Evolutionary conservation across 805 yeast species (phyloP).

Genomic region (Ogataea trehaloabstinens): DNA sequence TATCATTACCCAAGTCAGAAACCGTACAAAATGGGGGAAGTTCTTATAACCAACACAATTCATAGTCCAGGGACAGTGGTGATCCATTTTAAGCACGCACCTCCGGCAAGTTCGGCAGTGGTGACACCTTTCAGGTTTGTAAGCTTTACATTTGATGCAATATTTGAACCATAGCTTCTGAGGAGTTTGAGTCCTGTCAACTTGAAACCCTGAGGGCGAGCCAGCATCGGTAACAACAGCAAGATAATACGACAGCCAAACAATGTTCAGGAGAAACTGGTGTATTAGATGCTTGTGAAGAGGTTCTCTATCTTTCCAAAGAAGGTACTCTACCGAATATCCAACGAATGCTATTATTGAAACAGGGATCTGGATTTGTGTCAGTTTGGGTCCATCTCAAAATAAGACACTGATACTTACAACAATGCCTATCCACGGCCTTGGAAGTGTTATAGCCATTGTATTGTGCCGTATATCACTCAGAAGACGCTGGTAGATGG

Average conservation of each 20-base stretch:
- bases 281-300: conserved; percentile 39
- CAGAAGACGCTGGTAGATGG: too few species aligned
- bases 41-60: conserved; percentile 85
- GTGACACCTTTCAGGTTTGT: conserved; percentile 82
- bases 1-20: conserved; percentile 61
- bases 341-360: conserved; percentile 10
- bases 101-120: conserved; percentile 77
- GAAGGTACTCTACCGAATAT: conserved; percentile 9
- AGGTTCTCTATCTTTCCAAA: conserved; percentile 7
- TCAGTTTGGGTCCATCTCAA: not conserved
- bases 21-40: conserved; percentile 76
- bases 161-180: conserved; percentile 53
- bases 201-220: conserved; percentile 44
- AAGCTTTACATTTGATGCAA: conserved; percentile 68
- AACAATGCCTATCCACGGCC: conserved; percentile 24
- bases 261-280: conserved; percentile 65
- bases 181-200: conserved; percentile 19
- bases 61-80: conserved; percentile 91
- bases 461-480: not conserved
- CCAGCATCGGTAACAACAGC: conserved; percentile 76
- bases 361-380: conserved; percentile 11
- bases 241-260: conserved; percentile 71
- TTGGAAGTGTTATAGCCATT: conserved; percentile 17
- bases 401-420: conserved; percentile 12
- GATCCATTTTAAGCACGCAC: conserved; percentile 90